Base-by-base conservation (phyloP, 2,329 filamentous ascomycete genomes). In the Aspergillus thermomutatus region DNA sequence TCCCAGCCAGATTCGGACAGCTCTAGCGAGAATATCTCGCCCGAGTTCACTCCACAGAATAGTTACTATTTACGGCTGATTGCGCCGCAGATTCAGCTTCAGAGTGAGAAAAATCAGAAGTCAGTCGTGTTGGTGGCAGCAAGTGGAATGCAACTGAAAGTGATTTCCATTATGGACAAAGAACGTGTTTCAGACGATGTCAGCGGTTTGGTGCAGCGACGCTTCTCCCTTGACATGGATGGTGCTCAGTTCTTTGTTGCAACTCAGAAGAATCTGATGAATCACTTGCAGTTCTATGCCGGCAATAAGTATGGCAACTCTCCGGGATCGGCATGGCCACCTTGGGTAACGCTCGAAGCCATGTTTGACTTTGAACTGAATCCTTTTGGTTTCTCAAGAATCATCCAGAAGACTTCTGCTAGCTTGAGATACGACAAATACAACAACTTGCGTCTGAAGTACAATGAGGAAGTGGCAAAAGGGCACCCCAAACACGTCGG, bases 171-270 rank as follows among this genome's bases (percentile, higher is more conserved):
- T 66, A 96, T 97, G 89, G 94, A 99, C 76, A 97, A 96, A 75
- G 88, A 92, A 67, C 85, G 94, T 59, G 85, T 97, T 55, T 92
- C 87, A 49, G 94, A 99, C 71, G 88, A 90, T 64, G 92, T 99
- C 67, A 96, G 91, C 68, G 95, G 94, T 53, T 83, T 99, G 48
- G 93, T 99, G 1, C 95, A 99, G 72, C 89, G 92, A 40, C 89
- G 94, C 7, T 97, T 97, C 77, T 85, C 92, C 27, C 87, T 97
- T 60, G 91, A 92, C 64, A 97, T 97, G 89, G 94, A 99, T 75
- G 96, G 93, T 69, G 89, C 95, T 27, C 94, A 99, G 72, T 97
- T 99, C 76, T 99, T 99, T 65, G 92, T 99, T 50, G 94, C 93
- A 0, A 93, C 93, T 60, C 90, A 93, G 67, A 95, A 95, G 77